Percentiles rank a stretch among this genome's conserved stretches.
Conservation (phyloP, 345 rosid species). For the Gossypium turneri region DNA sequence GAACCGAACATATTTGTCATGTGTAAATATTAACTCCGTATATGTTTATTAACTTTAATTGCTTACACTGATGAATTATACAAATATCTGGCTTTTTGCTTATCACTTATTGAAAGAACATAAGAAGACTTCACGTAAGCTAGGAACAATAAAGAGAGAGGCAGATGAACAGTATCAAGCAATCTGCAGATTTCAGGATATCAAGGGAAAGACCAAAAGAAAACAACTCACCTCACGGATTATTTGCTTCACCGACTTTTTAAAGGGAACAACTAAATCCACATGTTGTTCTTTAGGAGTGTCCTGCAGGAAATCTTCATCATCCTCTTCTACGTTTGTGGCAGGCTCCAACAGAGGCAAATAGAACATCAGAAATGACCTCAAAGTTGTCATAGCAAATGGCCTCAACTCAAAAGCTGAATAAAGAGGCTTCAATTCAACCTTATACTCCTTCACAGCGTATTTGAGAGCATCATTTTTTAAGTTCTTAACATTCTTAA, state of each 20-base stretch:
- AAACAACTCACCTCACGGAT: conserved; percentile 66
- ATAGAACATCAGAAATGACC: conserved; percentile 80
- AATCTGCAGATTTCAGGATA: not conserved
- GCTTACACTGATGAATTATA: not conserved
- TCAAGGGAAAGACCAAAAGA: not conserved
- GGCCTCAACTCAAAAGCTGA: conserved; percentile 82
- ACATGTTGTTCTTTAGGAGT: conserved; percentile 36
- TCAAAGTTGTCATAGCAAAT: conserved; percentile 75
- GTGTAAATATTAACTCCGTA: not conserved
- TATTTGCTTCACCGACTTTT: conserved; percentile 83
- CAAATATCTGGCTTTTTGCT: not conserved
- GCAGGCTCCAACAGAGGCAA: conserved; percentile 93
- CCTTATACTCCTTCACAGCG: conserved; percentile 58
- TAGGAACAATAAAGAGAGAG: not conserved
- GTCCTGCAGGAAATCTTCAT: conserved; percentile 63
- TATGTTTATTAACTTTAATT: not conserved
- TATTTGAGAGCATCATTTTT: conserved; percentile 39
- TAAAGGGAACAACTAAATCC: conserved; percentile 76
- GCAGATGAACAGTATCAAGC: not conserved
- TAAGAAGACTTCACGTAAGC: not conserved
- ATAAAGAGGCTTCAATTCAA: conserved; percentile 71
- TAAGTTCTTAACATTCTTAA: conserved; percentile 24
- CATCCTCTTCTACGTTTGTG: conserved; percentile 47
- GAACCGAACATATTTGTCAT: not conserved
- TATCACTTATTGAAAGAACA: not conserved